Evolutionary conservation across 2,329 filamentous ascomycete species (phyloP).

Genomic region (Botrytis medusae): DNA sequence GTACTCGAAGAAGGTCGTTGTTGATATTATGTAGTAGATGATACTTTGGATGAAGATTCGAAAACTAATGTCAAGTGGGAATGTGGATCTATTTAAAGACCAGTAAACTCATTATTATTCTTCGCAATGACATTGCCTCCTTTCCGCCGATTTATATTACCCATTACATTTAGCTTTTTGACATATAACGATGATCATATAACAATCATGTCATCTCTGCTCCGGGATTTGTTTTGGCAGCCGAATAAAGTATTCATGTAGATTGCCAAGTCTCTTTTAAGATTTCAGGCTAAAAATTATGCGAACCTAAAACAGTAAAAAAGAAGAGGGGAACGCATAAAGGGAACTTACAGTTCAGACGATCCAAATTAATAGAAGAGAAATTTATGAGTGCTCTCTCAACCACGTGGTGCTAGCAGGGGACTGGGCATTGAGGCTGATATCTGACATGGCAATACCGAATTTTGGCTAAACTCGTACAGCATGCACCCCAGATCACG

Average conservation of each 20-base stretch:
- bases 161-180: background rate
- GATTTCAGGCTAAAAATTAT: conserved; percentile 16
- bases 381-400: background rate
- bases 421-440: background rate
- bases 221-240: background rate
- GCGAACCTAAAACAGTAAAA: conserved; percentile 1
- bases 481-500: conserved; percentile 6
- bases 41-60: background rate
- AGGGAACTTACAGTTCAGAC: background rate
- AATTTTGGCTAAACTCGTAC: conserved; percentile 3
- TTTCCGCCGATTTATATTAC: conserved; percentile 8
- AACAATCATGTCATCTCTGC: background rate
- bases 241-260: background rate
- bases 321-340: conserved; percentile 6
- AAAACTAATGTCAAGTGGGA: background rate
- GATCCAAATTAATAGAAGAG: background rate
- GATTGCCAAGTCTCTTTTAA: background rate
- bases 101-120: background rate
- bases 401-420: background rate
- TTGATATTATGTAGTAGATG: background rate
- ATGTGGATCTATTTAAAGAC: conserved; percentile 2
- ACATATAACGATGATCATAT: background rate
- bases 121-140: background rate
- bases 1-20: background rate
- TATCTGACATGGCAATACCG: background rate